Evolutionary conservation across 176 grass and related monocot genomes (phyloP).

Genomic region (Aegilops tauschii): DNA sequence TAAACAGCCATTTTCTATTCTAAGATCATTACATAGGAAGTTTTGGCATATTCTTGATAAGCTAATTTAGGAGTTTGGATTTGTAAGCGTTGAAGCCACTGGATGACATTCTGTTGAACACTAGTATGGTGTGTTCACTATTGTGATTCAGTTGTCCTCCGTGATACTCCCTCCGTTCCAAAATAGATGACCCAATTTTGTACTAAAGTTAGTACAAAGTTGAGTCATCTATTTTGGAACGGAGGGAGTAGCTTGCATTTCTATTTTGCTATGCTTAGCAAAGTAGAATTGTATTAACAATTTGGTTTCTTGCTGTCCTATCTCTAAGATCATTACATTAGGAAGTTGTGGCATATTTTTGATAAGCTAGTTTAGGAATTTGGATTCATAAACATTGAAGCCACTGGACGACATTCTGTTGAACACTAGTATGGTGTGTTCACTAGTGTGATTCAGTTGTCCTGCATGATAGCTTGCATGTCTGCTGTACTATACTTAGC

Average conservation of each 20-base stretch:
- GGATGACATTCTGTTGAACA: background rate
- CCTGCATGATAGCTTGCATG: background rate
- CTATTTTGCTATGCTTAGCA: background rate
- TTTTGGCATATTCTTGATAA: background rate
- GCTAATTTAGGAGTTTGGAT: background rate
- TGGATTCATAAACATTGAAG: background rate
- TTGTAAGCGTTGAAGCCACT: background rate
- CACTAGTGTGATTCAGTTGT: background rate
- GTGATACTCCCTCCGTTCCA: background rate
- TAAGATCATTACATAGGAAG: background rate
- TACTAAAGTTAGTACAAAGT: too few species aligned
- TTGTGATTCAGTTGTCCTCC: background rate
- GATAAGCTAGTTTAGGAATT: background rate
- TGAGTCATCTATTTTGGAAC: too few species aligned
- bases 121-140: background rate
- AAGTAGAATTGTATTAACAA: background rate
- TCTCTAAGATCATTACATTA: background rate
- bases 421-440: background rate
- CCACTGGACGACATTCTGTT: background rate
- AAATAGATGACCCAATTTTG: too few species aligned
- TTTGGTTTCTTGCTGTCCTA: background rate
- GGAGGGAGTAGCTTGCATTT: background rate
- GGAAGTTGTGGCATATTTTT: background rate
- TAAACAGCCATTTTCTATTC: background rate
- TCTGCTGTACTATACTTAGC: background rate